Percentiles rank a stretch among this genome's conserved stretches.
Evolutionary conservation across 108 stramenopile species (phyloP).

Genomic region (Epithemia pelagica): DNA sequence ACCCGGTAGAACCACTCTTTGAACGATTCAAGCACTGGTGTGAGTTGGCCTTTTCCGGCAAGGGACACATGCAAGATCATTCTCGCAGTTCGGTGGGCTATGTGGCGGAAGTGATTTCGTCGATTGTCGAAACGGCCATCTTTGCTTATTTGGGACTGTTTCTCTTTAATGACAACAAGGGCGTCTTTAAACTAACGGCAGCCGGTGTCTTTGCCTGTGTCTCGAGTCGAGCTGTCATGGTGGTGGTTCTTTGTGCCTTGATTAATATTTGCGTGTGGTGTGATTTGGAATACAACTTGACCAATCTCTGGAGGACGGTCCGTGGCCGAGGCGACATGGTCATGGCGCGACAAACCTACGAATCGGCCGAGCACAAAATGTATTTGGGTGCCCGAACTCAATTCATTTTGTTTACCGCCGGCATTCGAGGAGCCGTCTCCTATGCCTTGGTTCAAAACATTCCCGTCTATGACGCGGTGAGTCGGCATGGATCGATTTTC

Average conservation of each 20-base stretch:
- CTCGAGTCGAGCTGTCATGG: constrained; percentile 66
- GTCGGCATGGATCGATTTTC: constrained; percentile 54
- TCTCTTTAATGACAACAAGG: constrained; percentile 66
- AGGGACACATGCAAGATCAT: constrained; percentile 41
- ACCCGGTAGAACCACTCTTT: constrained; percentile 7
- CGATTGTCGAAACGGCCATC: constrained; percentile 73
- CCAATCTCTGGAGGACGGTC: not conserved
- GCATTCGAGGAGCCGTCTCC: constrained; percentile 84
- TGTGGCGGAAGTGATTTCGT: constrained; percentile 67
- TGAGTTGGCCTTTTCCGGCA: constrained; percentile 27
- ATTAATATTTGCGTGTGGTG: constrained; percentile 46
- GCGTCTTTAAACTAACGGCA: constrained; percentile 41
- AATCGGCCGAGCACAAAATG: constrained; percentile 1
- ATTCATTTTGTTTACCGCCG: constrained; percentile 67
- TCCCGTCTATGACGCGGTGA: constrained; percentile 73
- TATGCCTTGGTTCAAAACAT: constrained; percentile 83
- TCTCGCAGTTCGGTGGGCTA: constrained; percentile 75
- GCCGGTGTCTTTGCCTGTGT: constrained; percentile 59
- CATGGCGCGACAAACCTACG: constrained; percentile 12
- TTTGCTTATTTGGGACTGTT: constrained; percentile 87
- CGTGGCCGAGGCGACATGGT: constrained; percentile 14
- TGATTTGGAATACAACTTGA: constrained; percentile 31
- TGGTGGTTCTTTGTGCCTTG: constrained; percentile 40
- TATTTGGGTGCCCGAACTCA: constrained; percentile 52
- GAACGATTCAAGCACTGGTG: constrained; percentile 12